Conservation (phyloP, 371 early-diverging fungal species). For the Quaeritorhiza haematococci region DNA sequence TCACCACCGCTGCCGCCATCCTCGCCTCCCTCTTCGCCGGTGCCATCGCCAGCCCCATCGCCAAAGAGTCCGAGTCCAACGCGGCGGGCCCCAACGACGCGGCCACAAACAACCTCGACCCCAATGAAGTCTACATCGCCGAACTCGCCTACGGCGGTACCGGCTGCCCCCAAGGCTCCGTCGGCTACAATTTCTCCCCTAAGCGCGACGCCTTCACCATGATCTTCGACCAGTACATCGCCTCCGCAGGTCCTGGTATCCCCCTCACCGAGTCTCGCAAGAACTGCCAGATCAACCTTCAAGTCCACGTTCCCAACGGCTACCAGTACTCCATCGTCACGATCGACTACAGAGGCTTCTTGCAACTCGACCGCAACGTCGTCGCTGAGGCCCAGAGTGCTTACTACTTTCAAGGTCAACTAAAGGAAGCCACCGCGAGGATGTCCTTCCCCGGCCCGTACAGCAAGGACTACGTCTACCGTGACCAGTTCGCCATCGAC, state of each 20-base stretch:
- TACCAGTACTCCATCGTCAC: constrained; percentile 18
- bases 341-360: constrained; percentile 19
- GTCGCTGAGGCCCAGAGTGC: constrained; percentile 11
- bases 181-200: constrained; percentile 3
- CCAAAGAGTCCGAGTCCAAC: too few species aligned
- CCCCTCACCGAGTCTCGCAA: constrained; percentile 19
- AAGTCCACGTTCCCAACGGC: constrained; percentile 16
- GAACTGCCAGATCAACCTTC: constrained; percentile 23
- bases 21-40: too few species aligned
- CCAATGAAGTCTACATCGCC: not conserved
- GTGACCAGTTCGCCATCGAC: constrained; percentile 10
- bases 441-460: constrained; percentile 3
- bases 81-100: too few species aligned
- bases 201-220: constrained; percentile 16
- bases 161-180: constrained; percentile 18
- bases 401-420: constrained; percentile 24
- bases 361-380: constrained; percentile 11
- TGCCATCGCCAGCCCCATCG: too few species aligned
- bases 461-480: constrained; percentile 7
- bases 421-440: constrained; percentile 2
- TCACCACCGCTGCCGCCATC: too few species aligned
- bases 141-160: constrained; percentile 2
- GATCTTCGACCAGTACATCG: constrained; percentile 18
- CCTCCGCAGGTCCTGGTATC: constrained; percentile 12
- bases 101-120: too few species aligned